These are phyloP conservation scores for Hygrophoropsis aurantiaca DNA, from an alignment of 768 basidiomycete genomes.

Conservation along the genomic window DNA sequence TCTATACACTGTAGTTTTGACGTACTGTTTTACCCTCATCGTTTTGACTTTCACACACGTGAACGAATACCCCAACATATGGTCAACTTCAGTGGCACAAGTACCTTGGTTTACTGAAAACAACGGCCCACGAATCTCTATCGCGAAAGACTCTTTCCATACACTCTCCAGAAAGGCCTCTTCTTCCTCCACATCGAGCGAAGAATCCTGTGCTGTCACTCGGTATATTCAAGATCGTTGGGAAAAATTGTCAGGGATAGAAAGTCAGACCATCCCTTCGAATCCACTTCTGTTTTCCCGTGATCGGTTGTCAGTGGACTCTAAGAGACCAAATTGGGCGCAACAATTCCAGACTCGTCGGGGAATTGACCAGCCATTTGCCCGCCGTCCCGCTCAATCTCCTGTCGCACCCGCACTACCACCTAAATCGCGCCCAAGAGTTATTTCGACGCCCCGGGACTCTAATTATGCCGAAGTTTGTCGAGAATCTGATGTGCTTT, in stretches of 20 bases:
- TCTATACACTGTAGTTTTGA: constrained; percentile 37
- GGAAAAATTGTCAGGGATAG: constrained; percentile 24
- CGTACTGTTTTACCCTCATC: constrained; percentile 57
- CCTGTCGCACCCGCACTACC: constrained; percentile 27
- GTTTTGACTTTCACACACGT: constrained; percentile 47
- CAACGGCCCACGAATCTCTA: neutral
- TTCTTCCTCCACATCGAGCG: constrained; percentile 9
- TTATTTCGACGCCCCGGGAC: constrained; percentile 16
- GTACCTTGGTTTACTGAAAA: constrained; percentile 56
- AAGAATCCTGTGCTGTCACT: constrained; percentile 20
- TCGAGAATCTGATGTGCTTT: constrained; percentile 26
- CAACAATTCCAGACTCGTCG: constrained; percentile 43
- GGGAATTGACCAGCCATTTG: constrained; percentile 59
- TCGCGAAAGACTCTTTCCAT: constrained; percentile 8
- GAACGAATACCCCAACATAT: constrained; percentile 44
- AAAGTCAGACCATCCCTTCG: constrained; percentile 15
- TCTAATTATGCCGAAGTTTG: constrained; percentile 34
- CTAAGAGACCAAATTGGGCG: constrained; percentile 50
- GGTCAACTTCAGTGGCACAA: constrained; percentile 49
- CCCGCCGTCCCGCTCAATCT: constrained; percentile 21
- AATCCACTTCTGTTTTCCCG: constrained; percentile 17
- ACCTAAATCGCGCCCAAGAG: constrained; percentile 29
- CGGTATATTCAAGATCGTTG: constrained; percentile 31
- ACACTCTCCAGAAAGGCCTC: constrained; percentile 9
- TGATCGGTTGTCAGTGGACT: constrained; percentile 19